Percentiles rank a stretch among this genome's conserved stretches.
Conservation (phyloP, 108 stramenopile genomes). For the Nitzschia sp. region DNA sequence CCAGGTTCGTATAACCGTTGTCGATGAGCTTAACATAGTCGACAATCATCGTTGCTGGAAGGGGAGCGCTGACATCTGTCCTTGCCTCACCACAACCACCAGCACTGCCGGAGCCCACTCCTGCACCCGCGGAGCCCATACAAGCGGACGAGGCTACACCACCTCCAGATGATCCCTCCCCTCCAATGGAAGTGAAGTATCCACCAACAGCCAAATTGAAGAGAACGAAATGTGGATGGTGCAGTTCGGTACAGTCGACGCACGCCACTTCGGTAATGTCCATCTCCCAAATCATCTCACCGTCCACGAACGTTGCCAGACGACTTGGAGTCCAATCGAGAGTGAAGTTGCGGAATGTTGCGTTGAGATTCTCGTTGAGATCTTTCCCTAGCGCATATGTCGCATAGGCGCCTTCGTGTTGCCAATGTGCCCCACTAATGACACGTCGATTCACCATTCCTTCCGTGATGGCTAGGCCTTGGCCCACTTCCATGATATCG, state of each 20-base stretch:
- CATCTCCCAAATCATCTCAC: constrained; percentile 10
- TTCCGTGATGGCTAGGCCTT: constrained; percentile 12
- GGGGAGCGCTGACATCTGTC: constrained; percentile 22
- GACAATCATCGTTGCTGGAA: constrained; percentile 29
- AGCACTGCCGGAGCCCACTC: neutral
- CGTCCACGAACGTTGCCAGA: constrained; percentile 25
- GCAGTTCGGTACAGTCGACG: constrained; percentile 28
- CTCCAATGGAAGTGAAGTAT: constrained; percentile 18
- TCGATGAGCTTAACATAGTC: constrained; percentile 41
- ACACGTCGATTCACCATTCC: constrained; percentile 17
- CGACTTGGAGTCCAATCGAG: constrained; percentile 20
- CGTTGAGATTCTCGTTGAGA: neutral
- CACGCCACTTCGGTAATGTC: constrained; percentile 10
- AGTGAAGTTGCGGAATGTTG: constrained; percentile 22
- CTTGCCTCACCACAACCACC: constrained; percentile 10
- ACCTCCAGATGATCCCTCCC: constrained; percentile 4
- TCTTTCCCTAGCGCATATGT: constrained; percentile 7
- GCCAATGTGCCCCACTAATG: constrained; percentile 20
- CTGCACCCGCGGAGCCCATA: neutral
- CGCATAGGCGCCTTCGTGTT: constrained; percentile 24
- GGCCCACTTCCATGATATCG: constrained; percentile 59
- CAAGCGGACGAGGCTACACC: constrained; percentile 5
- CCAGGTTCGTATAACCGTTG: constrained; percentile 17
- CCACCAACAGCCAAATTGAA: constrained; percentile 53
- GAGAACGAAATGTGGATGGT: constrained; percentile 38